Evolutionary conservation across 495 filamentous ascomycete genomes (phyloP).

Genomic region (Darksidea phi): DNA sequence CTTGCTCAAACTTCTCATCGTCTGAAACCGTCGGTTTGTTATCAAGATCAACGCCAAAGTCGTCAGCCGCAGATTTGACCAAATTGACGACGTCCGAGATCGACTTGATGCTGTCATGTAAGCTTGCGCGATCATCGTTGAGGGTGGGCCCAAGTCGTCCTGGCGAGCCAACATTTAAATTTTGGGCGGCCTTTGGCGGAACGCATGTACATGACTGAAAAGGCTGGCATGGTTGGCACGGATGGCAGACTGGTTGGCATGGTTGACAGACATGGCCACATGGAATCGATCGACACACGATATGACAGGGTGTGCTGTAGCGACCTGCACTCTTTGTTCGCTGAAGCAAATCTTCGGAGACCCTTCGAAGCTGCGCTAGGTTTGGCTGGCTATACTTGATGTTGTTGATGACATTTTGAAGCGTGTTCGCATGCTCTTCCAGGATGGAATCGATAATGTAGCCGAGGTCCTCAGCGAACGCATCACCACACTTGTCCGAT

Average conservation of each 20-base stretch:
- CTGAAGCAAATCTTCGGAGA: slow-evolving; percentile 32
- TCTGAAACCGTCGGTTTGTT: slow-evolving; percentile 14
- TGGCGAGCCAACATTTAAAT: slow-evolving; percentile 26
- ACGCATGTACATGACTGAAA: slow-evolving; percentile 13
- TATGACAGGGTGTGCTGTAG: not conserved
- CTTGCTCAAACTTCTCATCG: slow-evolving; percentile 26
- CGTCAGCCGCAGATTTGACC: slow-evolving; percentile 33
- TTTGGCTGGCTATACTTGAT: slow-evolving; percentile 21
- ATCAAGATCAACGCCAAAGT: slow-evolving; percentile 34
- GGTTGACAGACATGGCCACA: not conserved
- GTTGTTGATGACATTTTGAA: slow-evolving; percentile 37
- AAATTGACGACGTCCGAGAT: slow-evolving; percentile 28
- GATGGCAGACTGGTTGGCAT: slow-evolving; percentile 7
- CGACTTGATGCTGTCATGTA: slow-evolving; percentile 21
- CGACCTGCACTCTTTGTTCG: not conserved
- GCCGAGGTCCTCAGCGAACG: slow-evolving; percentile 33
- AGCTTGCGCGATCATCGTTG: slow-evolving; percentile 21
- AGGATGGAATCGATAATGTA: slow-evolving; percentile 35
- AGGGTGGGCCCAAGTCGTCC: slow-evolving; percentile 30
- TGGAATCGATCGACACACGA: not conserved
- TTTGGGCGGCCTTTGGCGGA: slow-evolving; percentile 29
- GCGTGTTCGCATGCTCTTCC: slow-evolving; percentile 31
- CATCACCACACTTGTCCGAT: slow-evolving; percentile 25
- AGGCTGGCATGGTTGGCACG: slow-evolving; percentile 1
- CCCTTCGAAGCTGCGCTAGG: slow-evolving; percentile 24